Percentiles rank a stretch among this genome's conserved stretches.
These are phyloP conservation scores for Glycine latifolia DNA, from an alignment of 306 rosid genomes.

Conservation along the genomic window DNA sequence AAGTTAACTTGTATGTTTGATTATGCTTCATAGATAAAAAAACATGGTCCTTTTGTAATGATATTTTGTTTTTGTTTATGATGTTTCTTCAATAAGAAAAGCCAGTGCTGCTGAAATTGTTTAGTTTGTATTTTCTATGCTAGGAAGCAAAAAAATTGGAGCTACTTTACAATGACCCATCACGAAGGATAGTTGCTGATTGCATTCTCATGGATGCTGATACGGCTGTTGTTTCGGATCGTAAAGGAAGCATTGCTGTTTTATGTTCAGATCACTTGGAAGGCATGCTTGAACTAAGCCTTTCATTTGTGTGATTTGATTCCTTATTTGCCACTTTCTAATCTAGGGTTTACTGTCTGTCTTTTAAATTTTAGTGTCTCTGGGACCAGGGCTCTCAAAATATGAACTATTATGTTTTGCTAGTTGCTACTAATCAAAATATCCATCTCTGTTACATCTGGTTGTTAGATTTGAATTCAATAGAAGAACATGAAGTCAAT, in stretches of 20 bases:
- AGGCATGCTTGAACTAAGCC: conserved; percentile 58
- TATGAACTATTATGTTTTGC: conserved; percentile 5
- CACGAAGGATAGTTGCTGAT: conserved; percentile 91
- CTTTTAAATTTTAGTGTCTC: conserved; percentile 30
- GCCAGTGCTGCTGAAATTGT: conserved; percentile 40
- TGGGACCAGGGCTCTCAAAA: conserved; percentile 26
- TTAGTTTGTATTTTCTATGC: conserved; percentile 49
- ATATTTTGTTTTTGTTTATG: conserved; percentile 32
- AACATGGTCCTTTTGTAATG: conserved; percentile 30
- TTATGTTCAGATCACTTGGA: conserved; percentile 77
- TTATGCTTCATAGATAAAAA: conserved; percentile 34
- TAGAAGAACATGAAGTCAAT: conserved; percentile 20
- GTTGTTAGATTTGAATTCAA: conserved; percentile 8
- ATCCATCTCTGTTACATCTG: conserved; percentile 23
- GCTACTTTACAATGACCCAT: conserved; percentile 86
- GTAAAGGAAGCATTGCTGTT: conserved; percentile 90
- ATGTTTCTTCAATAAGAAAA: conserved; percentile 11
- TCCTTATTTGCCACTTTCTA: conserved; percentile 18
- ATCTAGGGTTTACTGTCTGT: conserved; percentile 4
- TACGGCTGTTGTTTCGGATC: conserved; percentile 94
- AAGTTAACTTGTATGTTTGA: background rate
- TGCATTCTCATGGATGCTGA: conserved; percentile 84
- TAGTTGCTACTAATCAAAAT: conserved; percentile 20
- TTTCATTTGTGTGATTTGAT: conserved; percentile 21
- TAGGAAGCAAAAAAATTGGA: conserved; percentile 81